Percentiles rank a stretch among this genome's conserved stretches.
These are phyloP conservation scores for Tulasnella sp. DNA, from an alignment of 768 basidiomycete genomes.

Conservation along the genomic window DNA sequence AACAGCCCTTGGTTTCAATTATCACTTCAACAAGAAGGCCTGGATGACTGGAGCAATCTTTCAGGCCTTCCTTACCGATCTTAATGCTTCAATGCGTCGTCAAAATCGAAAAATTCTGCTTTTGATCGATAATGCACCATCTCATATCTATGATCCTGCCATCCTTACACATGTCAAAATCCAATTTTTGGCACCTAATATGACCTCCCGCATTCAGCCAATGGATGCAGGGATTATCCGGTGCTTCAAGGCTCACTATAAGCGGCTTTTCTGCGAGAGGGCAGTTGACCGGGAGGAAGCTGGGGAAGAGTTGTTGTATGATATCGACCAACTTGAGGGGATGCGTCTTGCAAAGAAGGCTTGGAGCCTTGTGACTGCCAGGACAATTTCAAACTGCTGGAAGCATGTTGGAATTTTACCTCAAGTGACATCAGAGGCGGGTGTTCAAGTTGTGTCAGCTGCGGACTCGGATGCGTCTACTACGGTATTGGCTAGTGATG, in stretches of 20 bases:
- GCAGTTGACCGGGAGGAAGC: conserved; percentile 23
- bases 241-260: conserved; percentile 26
- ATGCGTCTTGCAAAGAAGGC: conserved; percentile 28
- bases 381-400: conserved; percentile 32
- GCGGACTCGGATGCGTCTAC: background rate
- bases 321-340: conserved; percentile 30
- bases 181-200: conserved; percentile 15
- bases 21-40: conserved; percentile 7
- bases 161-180: conserved; percentile 9
- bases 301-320: conserved; percentile 23
- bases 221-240: conserved; percentile 18
- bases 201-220: conserved; percentile 19
- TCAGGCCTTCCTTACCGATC: background rate
- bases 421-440: conserved; percentile 18
- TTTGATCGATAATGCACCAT: conserved; percentile 15
- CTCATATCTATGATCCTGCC: conserved; percentile 4
- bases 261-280: conserved; percentile 21
- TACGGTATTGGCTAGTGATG: conserved; percentile 14
- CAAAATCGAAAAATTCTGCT: conserved; percentile 16
- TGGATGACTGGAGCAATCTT: conserved; percentile 11
- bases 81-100: background rate
- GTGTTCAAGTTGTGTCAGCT: conserved; percentile 12
- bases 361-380: conserved; percentile 26
- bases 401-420: conserved; percentile 17
- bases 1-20: conserved; percentile 1